A percentile compares a stretch with the other conserved stretches of the same genome.
Evolutionary conservation across 2,329 filamentous ascomycete genomes (phyloP).

Genomic region (Ophiosphaerella narmari): DNA sequence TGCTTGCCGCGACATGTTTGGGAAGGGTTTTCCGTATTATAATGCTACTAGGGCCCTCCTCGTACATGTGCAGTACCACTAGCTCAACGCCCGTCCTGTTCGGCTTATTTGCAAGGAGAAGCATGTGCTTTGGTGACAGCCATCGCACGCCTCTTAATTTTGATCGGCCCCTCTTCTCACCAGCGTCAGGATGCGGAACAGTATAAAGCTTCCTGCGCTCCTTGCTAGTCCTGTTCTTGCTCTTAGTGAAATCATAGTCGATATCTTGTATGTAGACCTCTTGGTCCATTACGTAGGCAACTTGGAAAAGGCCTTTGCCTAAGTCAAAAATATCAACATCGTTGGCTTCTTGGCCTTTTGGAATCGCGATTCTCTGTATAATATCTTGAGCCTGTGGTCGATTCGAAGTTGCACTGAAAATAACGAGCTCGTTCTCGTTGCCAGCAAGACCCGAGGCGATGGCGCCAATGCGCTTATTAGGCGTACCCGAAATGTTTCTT

Average conservation of each 20-base stretch:
- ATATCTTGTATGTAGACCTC: conserved; percentile 72
- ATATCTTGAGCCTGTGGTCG: conserved; percentile 56
- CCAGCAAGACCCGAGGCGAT: conserved; percentile 78
- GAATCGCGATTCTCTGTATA: conserved; percentile 58
- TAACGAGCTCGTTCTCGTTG: conserved; percentile 71
- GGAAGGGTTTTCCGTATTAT: conserved; percentile 64
- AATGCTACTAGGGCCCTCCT: conserved; percentile 56
- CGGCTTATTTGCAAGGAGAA: conserved; percentile 62
- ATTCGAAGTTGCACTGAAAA: conserved; percentile 71
- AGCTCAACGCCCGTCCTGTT: conserved; percentile 61
- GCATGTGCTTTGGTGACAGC: conserved; percentile 57
- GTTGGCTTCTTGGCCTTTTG: conserved; percentile 61
- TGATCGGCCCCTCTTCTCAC: conserved; percentile 48
- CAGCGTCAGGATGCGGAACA: conserved; percentile 35
- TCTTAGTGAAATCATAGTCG: conserved; percentile 53
- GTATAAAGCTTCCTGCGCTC: conserved; percentile 37
- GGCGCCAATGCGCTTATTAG: conserved; percentile 70
- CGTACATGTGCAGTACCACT: conserved; percentile 63
- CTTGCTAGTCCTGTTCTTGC: conserved; percentile 41
- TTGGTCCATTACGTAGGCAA: conserved; percentile 79
- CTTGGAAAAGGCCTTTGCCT: conserved; percentile 65
- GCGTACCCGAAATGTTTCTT: conserved; percentile 50
- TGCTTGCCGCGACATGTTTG: conserved; percentile 71
- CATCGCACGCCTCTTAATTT: conserved; percentile 63
- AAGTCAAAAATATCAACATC: conserved; percentile 73